Conservation (phyloP, 306 rosid species). For the Carpinus fangiana region DNA sequence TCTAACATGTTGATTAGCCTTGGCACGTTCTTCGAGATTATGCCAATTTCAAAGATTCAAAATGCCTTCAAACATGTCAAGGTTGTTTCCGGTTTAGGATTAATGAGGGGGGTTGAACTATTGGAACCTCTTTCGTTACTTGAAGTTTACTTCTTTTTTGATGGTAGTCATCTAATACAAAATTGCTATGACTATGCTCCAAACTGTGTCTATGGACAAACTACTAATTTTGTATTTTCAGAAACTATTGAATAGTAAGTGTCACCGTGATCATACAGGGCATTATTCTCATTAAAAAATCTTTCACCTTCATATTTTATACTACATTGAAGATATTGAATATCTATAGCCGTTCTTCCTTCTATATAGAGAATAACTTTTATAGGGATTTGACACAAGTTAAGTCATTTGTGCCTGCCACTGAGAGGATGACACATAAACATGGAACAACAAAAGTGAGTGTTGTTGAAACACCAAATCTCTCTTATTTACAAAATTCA, state of each 20-base stretch:
- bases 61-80: neutral
- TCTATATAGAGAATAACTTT: too few relatives aligned
- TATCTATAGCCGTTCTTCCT: neutral
- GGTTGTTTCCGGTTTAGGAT: neutral
- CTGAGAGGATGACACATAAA: too few relatives aligned
- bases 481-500: too few relatives aligned
- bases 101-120: neutral
- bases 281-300: neutral
- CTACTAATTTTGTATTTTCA: neutral
- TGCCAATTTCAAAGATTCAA: neutral
- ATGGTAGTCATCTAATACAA: neutral
- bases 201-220: neutral
- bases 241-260: neutral
- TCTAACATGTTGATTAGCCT: conserved; percentile 18
- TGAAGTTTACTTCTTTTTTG: neutral
- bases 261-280: neutral
- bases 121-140: neutral
- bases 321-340: neutral
- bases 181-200: neutral
- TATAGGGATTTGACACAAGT: too few relatives aligned
- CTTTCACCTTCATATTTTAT: neutral
- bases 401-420: too few relatives aligned
- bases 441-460: too few relatives aligned
- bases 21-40: conserved; percentile 4
- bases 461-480: too few relatives aligned